Percentiles rank a stretch among this genome's conserved stretches.
These are phyloP conservation scores for Collybiopsis luxurians DNA, from an alignment of 768 basidiomycete species.

Conservation along the genomic window DNA sequence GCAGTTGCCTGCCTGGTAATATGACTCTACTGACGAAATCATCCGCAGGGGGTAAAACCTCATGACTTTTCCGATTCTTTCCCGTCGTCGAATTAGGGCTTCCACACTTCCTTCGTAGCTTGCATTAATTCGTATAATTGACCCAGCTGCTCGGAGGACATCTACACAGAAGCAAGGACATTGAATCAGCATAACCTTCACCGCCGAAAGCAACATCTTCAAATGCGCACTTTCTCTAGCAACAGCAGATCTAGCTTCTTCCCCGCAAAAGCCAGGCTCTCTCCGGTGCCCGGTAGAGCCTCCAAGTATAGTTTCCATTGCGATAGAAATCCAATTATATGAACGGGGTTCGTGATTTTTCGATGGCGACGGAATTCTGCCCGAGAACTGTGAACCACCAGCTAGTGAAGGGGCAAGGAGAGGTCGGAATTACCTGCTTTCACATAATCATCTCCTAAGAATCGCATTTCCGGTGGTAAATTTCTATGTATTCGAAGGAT, in stretches of 20 bases:
- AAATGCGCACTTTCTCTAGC: slow-evolving; percentile 78
- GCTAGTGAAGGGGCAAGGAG: neutral
- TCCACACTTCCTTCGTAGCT: slow-evolving; percentile 87
- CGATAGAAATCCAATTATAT: slow-evolving; percentile 92
- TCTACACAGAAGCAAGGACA: slow-evolving; percentile 38
- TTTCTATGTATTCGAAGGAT: slow-evolving; percentile 76
- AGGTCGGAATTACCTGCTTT: slow-evolving; percentile 56
- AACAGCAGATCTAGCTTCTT: slow-evolving; percentile 67
- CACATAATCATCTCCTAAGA: slow-evolving; percentile 82
- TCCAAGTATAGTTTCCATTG: slow-evolving; percentile 97
- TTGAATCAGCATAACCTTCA: neutral
- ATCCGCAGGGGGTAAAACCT: neutral
- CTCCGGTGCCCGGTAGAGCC: slow-evolving; percentile 48
- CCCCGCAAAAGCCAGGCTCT: slow-evolving; percentile 50
- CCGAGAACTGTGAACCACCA: neutral
- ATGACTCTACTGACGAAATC: neutral
- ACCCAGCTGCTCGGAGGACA: slow-evolving; percentile 88
- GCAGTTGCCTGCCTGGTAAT: neutral
- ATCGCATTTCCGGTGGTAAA: slow-evolving; percentile 77
- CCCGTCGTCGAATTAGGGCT: slow-evolving; percentile 31
- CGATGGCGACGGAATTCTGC: slow-evolving; percentile 86
- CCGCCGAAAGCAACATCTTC: too few species aligned
- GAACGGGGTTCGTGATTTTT: slow-evolving; percentile 76
- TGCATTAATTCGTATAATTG: slow-evolving; percentile 96
- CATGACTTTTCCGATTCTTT: neutral